Evolutionary conservation across 108 stramenopile species (phyloP), one percentile per base, ranked within the genome.

Genomic region (Aurantiochytrium sp.): DNA sequence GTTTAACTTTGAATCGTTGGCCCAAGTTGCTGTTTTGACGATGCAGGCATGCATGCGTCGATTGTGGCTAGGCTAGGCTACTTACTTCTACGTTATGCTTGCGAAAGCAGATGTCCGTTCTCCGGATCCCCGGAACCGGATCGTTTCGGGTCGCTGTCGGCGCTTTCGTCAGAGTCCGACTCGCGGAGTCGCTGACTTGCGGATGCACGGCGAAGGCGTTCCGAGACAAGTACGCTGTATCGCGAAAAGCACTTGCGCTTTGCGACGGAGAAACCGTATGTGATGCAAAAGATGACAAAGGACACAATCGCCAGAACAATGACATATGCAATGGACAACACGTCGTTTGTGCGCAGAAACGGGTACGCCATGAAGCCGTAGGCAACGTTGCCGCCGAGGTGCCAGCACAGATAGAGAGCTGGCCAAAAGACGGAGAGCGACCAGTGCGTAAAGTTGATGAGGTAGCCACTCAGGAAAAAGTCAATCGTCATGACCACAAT

Each of bases 311-410:
- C 51, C 43, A 83, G 76, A 12, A 47, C 76, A 12, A 83, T 53
- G 51, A 83, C 51, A 12, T 25, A 47, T 6, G 76, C 49, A 12
- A 83, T 83, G 5, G n/a, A 83, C 19, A 83, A 16, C 23, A 53
- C 28, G 23, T 83, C 23, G 51, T 83, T 53, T 16, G 76, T 83
- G 19, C 25, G n/a, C 51, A 83, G 3, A 45, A 83, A 83, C 76
- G 76, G 76, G 51, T 83, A 83, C n/a, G 76, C 76, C 49, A 83
- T 47, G 5, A 83, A 83, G 4, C 76, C 76, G 25, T 53, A 83
- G 18, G 76, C 76, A 0, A 53, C 45, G 4, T 83, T 83, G 45
- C 45, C 76, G 28, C 45, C 51, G 6, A 83, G 51, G 28, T 83
- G 76, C 76, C 76, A 83, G 51, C 45, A 53, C 45, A 83, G 25